These are phyloP conservation scores for Eruca vesicaria DNA, from an alignment of 441 rosid genomes.

Conservation along the genomic window DNA sequence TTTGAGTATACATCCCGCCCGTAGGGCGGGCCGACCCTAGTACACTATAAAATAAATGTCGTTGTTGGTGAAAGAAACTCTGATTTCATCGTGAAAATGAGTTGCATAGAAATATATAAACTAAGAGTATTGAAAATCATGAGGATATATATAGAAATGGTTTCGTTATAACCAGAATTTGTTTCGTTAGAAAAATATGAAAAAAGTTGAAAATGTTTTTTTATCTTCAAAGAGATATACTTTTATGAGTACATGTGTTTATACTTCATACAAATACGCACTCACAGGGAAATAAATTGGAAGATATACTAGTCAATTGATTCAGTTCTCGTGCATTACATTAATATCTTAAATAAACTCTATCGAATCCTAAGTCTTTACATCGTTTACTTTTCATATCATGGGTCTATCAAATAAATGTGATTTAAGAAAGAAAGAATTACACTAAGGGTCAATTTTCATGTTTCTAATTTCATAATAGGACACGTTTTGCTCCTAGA, in stretches of 20 bases:
- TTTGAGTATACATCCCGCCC: no score
- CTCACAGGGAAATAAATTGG: not conserved
- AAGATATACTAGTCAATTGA: slow-evolving; percentile 26
- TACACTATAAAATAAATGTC: not conserved
- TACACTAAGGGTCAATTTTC: no score
- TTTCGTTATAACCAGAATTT: not conserved
- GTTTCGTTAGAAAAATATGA: not conserved
- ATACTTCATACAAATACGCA: not conserved
- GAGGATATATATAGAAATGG: not conserved
- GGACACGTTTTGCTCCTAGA: no score
- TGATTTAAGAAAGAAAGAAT: no score
- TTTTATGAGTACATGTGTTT: slow-evolving; percentile 8
- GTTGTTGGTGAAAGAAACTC: slow-evolving; percentile 12
- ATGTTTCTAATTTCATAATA: no score
- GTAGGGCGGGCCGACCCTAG: no score
- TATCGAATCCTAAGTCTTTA: slow-evolving; percentile 27
- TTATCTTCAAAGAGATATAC: not conserved
- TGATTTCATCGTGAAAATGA: not conserved
- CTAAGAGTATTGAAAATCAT: not conserved
- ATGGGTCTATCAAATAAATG: slow-evolving; percentile 4
- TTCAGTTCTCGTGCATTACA: slow-evolving; percentile 29
- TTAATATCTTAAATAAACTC: slow-evolving; percentile 19
- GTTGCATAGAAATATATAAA: not conserved
- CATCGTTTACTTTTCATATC: slow-evolving; percentile 11
- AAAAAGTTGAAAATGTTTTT: not conserved